Evolutionary conservation across 164 flowering plant species (phyloP), one percentile per base, ranked within the genome.

Genomic region (Vitis rupestris): DNA sequence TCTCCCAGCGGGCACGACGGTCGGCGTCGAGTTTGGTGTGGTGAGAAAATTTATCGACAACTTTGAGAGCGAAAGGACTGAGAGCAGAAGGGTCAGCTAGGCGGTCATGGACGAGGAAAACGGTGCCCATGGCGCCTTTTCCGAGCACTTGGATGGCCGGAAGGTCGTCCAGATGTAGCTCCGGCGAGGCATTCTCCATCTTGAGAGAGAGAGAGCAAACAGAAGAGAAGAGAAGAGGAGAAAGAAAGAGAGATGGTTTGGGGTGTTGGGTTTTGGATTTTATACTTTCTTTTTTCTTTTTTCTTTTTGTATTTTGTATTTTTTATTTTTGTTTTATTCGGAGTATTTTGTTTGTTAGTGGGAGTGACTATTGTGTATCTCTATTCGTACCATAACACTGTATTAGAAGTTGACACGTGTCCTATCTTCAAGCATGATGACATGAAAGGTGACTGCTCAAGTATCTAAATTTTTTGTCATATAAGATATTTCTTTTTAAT

Each of bases 1-100:
- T 80, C 69, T 94, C 98, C 92, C 93, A 88, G 8, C 89, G 88
- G 10, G 97, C 98, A n/a, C 98, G 95, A 16, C 94, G 90, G 67
- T 81, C 90, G 54, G 91, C 85, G 73, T 87, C 91, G 71, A 53
- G 79, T 59, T 84, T 88, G 51, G 81, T 30, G 10, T 66, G 72
- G 70, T 74, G 52, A n/a, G 80, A 51, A n/a, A 86, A 76, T 70
- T 86, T 91, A 11, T 88, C 88, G 15, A 92, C 94, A 10, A 90
- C 93, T 67, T 95, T 95, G 72, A 95, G 87, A 29, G 99, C 99
- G 75, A 90, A 90, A 0, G 91, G 89, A 68, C 23, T 65, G 50
- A 31, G 31, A 16, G 82, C 80, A 30, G 77, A 10, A 5, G 91
- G 83, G 73, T 83, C 87, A 11, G 78, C 0, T 8, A 10, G 9